Percentiles rank a stretch among this genome's conserved stretches.
Evolutionary conservation across 2,329 filamentous ascomycete genomes (phyloP).

Genomic region (Fusarium sp.): DNA sequence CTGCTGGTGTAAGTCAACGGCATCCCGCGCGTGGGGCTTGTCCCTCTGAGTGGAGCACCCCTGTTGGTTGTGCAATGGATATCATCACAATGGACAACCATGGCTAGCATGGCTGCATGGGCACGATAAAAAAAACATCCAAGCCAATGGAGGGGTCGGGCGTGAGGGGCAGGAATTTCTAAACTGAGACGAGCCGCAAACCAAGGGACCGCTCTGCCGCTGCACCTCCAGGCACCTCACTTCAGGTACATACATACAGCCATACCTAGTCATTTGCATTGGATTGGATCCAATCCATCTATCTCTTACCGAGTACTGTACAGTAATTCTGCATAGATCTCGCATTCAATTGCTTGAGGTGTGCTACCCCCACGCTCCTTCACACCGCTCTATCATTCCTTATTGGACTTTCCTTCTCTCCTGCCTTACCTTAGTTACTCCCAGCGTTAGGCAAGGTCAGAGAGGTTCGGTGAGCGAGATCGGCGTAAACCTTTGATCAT

Average conservation of each 20-base stretch:
- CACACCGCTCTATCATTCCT: constrained; percentile 25
- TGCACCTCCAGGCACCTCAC: constrained; percentile 1
- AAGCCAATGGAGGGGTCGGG: constrained; percentile 2
- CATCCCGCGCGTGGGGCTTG: constrained; percentile 12
- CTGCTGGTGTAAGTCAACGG: constrained; percentile 6
- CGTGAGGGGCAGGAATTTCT: constrained; percentile 18
- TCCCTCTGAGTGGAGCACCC: constrained; percentile 15
- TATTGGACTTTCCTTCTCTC: background rate
- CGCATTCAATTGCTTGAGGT: constrained; percentile 15
- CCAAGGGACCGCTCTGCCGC: constrained; percentile 1
- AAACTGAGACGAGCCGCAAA: constrained; percentile 5
- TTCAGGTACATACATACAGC: constrained; percentile 21
- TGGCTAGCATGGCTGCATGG: background rate
- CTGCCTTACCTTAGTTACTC: background rate
- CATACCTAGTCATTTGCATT: background rate
- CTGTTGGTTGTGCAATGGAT: constrained; percentile 11
- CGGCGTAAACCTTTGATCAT: background rate
- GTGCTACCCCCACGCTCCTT: constrained; percentile 9
- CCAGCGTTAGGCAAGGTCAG: background rate
- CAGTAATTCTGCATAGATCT: constrained; percentile 27
- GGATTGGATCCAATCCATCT: background rate
- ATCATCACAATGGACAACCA: constrained; percentile 29
- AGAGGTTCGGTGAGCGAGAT: constrained; percentile 22
- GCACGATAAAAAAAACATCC: background rate
- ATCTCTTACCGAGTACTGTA: constrained; percentile 3